A percentile compares a stretch with the other conserved stretches of the same genome.
These are phyloP conservation scores for Dioscorea cayenensis DNA, from an alignment of 116 monocot species.

Conservation along the genomic window DNA sequence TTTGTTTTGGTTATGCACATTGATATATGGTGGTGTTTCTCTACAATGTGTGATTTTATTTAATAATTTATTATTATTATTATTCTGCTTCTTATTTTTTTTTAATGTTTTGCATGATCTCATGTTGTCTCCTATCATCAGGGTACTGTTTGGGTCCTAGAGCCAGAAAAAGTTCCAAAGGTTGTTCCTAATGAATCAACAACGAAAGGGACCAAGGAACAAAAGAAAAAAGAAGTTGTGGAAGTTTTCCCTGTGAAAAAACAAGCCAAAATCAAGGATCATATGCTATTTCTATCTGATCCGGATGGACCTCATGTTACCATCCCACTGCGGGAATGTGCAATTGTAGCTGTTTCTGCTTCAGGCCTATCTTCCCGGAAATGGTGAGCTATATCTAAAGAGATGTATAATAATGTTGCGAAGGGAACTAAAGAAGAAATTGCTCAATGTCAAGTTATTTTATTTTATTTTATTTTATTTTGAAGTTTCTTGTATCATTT, in stretches of 20 bases:
- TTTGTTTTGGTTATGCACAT: neutral
- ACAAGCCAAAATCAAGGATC: slow-evolving; percentile 64
- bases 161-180: slow-evolving; percentile 54
- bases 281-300: slow-evolving; percentile 48
- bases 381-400: slow-evolving; percentile 38
- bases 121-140: slow-evolving; percentile 23
- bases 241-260: slow-evolving; percentile 81
- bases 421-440: neutral
- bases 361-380: slow-evolving; percentile 66
- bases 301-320: slow-evolving; percentile 41
- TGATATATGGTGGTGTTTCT: neutral
- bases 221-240: slow-evolving; percentile 41
- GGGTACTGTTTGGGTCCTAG: slow-evolving; percentile 87
- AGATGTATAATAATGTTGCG: neutral
- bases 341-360: slow-evolving; percentile 65
- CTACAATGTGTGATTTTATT: neutral
- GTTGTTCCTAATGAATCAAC: slow-evolving; percentile 26
- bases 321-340: slow-evolving; percentile 54
- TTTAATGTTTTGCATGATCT: neutral
- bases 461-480: neutral
- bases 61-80: neutral
- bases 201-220: slow-evolving; percentile 43
- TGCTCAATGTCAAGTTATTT: neutral
- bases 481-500: neutral
- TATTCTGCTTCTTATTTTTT: neutral